These are phyloP conservation scores for Penicillium olsonii DNA, from an alignment of 2,329 filamentous ascomycete genomes.

Conservation along the genomic window DNA sequence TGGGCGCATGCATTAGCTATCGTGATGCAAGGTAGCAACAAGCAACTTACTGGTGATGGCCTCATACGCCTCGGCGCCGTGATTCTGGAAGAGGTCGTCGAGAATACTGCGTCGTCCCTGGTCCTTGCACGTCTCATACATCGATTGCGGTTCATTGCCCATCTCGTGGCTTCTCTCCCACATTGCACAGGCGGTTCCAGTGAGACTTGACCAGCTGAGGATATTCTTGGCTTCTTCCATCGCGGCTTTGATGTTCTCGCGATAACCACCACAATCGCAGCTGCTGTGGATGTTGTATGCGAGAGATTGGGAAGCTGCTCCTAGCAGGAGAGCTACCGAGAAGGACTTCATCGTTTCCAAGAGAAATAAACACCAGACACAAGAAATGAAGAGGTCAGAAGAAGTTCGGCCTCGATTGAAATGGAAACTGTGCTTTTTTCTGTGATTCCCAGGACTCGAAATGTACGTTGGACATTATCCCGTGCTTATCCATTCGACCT, in stretches of 20 bases:
- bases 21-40: background rate
- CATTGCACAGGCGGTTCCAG: background rate
- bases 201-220: background rate
- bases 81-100: background rate
- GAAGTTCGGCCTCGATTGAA: background rate
- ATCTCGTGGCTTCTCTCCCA: background rate
- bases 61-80: background rate
- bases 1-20: background rate
- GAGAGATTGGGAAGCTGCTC: background rate
- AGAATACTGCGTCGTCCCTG: background rate
- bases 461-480: background rate
- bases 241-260: background rate
- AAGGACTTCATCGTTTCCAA: background rate
- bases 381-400: background rate
- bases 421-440: background rate
- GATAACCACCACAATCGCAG: background rate
- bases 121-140: slow-evolving; percentile 1
- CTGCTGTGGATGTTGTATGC: slow-evolving; percentile 1
- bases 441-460: background rate
- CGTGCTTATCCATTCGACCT: background rate
- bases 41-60: background rate
- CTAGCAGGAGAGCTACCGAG: background rate
- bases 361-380: background rate
- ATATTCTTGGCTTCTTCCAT: background rate
- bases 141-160: background rate